Conservation (phyloP, 371 early-diverging fungal genomes). For the Apophysomyces sp. region DNA sequence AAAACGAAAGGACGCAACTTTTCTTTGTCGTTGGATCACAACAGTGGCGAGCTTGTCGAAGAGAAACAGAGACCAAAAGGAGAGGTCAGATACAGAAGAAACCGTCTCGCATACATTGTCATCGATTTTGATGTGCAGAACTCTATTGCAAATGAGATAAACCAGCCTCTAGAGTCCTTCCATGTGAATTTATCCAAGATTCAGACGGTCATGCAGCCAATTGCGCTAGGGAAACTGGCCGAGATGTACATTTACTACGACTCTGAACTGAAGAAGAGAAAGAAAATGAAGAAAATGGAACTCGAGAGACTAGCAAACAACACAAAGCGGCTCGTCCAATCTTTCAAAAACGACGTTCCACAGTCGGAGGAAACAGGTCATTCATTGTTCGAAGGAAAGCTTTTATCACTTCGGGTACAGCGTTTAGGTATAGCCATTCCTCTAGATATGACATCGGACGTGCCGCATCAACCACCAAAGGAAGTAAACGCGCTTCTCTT, state of each 20-base stretch:
- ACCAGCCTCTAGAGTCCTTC: slow-evolving; percentile 42
- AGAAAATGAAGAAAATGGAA: slow-evolving; percentile 53
- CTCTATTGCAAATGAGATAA: slow-evolving; percentile 16
- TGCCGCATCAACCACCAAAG: slow-evolving; percentile 2
- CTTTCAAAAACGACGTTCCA: slow-evolving; percentile 55
- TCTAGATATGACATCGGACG: slow-evolving; percentile 33
- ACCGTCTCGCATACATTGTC: slow-evolving; percentile 70
- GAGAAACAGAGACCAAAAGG: slow-evolving; percentile 3
- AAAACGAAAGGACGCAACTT: slow-evolving; percentile 54
- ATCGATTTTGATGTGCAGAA: slow-evolving; percentile 69
- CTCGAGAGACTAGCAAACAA: slow-evolving; percentile 63
- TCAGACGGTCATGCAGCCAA: slow-evolving; percentile 78
- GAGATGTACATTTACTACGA: slow-evolving; percentile 73
- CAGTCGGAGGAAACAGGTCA: slow-evolving; percentile 44
- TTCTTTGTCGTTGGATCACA: slow-evolving; percentile 62
- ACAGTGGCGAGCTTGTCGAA: slow-evolving; percentile 27
- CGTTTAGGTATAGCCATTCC: slow-evolving; percentile 74
- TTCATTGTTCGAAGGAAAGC: slow-evolving; percentile 57
- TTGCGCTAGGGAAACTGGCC: slow-evolving; percentile 67
- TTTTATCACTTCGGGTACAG: slow-evolving; percentile 51
- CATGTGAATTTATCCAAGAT: slow-evolving; percentile 59
- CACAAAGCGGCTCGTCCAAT: slow-evolving; percentile 66
- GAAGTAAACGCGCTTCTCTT: slow-evolving; percentile 60
- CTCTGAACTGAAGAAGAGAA: slow-evolving; percentile 63
- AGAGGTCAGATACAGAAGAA: slow-evolving; percentile 43